Percentiles rank a stretch among this genome's conserved stretches.
Evolutionary conservation across 1,284 basidiomycete species (phyloP).

Genomic region (Naganishia albida): DNA sequence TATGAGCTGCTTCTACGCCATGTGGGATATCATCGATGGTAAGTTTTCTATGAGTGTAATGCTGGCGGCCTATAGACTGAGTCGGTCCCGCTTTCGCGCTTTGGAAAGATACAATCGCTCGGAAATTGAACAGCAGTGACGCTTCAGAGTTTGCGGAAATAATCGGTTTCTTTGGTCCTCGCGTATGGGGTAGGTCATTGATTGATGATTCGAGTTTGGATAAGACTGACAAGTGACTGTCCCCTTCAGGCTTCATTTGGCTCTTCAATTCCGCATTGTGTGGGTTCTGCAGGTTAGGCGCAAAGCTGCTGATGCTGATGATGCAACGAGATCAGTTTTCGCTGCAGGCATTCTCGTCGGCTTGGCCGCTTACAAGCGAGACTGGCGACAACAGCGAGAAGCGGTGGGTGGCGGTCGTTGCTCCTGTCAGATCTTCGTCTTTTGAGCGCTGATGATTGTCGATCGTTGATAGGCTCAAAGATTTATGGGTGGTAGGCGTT

Average conservation of each 20-base stretch:
- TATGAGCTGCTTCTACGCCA: slow-evolving; percentile 80
- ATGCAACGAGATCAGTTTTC: slow-evolving; percentile 60
- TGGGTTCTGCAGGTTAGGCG: slow-evolving; percentile 34
- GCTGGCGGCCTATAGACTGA: background rate
- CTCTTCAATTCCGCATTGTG: slow-evolving; percentile 73
- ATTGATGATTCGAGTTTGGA: background rate
- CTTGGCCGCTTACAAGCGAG: slow-evolving; percentile 77
- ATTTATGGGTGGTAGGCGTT: slow-evolving; percentile 19
- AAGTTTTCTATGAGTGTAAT: slow-evolving; percentile 23
- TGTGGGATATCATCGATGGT: slow-evolving; percentile 80
- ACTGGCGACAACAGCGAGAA: slow-evolving; percentile 43
- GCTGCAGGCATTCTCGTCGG: slow-evolving; percentile 78
- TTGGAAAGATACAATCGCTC: slow-evolving; percentile 70
- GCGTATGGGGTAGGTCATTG: slow-evolving; percentile 55
- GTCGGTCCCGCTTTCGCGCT: background rate
- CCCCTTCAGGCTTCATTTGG: slow-evolving; percentile 76
- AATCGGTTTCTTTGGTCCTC: slow-evolving; percentile 64
- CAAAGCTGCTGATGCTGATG: background rate
- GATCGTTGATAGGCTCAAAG: background rate
- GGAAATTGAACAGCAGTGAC: slow-evolving; percentile 90
- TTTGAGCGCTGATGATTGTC: background rate
- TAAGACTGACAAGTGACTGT: background rate
- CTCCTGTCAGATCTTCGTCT: background rate
- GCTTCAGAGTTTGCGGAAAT: slow-evolving; percentile 85
- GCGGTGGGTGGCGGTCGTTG: background rate